Conservation (phyloP, 129 eudicot genomes). For the Artemisia argyi region DNA sequence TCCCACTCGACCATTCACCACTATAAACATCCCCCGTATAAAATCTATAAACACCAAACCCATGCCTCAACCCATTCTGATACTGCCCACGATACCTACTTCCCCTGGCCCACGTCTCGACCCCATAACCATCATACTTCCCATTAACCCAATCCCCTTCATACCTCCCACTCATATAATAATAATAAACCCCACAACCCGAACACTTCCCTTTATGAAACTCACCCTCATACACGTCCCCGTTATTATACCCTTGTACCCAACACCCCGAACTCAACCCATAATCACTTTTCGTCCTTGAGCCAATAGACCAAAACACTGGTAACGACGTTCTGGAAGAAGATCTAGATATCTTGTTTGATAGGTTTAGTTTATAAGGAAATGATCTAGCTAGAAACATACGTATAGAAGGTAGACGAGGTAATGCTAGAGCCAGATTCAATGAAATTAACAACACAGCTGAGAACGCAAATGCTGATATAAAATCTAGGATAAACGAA, state of each 20-base stretch:
- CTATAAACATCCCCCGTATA: constrained; percentile 95
- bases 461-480: constrained; percentile 78
- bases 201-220: constrained; percentile 91
- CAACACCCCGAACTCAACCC: constrained; percentile 69
- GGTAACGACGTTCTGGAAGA: constrained; percentile 56
- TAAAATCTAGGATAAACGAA: constrained; percentile 71
- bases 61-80: constrained; percentile 82
- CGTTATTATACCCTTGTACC: constrained; percentile 86
- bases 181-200: constrained; percentile 92
- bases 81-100: constrained; percentile 92
- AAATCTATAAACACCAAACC: constrained; percentile 86
- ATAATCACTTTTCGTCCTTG: constrained; percentile 46
- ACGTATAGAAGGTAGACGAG: constrained; percentile 80
- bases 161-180: constrained; percentile 89
- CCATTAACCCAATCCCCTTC: constrained; percentile 99
- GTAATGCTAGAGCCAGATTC: constrained; percentile 80
- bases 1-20: constrained; percentile 96
- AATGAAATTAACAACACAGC: constrained; percentile 84
- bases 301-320: constrained; percentile 91
- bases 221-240: constrained; percentile 98
- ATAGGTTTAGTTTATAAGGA: constrained; percentile 48
- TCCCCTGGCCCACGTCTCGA: constrained; percentile 96
- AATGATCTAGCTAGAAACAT: constrained; percentile 65
- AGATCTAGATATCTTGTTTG: constrained; percentile 37
- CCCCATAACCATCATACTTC: constrained; percentile 93